Conservation (phyloP, 2,329 filamentous ascomycete genomes). For the Penicillium sclerotigenum region DNA sequence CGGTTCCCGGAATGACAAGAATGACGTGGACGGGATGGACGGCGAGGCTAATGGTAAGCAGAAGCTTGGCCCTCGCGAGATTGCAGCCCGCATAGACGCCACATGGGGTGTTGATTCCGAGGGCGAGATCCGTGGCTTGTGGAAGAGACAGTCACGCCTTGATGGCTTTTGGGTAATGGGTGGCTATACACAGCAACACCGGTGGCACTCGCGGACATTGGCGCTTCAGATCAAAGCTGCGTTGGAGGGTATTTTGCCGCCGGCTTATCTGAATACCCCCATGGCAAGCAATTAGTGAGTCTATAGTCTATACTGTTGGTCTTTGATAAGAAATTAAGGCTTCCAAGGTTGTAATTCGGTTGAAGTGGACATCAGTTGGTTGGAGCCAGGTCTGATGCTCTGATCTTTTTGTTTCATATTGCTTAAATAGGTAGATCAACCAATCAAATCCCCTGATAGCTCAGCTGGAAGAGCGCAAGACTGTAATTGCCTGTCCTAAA, state of each 20-base stretch:
- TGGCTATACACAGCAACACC: constrained; percentile 42
- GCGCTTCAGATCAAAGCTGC: constrained; percentile 48
- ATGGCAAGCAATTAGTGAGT: not conserved
- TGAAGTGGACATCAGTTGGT: not conserved
- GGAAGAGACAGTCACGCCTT: not conserved
- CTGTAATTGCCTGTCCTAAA: not conserved
- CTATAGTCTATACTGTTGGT: not conserved
- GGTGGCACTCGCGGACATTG: constrained; percentile 44
- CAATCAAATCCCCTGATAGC: constrained; percentile 1
- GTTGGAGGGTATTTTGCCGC: constrained; percentile 31
- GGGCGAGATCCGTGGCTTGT: not conserved
- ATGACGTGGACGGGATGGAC: not conserved
- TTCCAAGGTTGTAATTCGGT: not conserved
- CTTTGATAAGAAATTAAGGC: not conserved
- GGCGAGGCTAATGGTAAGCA: not conserved
- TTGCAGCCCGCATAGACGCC: not conserved
- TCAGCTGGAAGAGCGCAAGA: constrained; percentile 8
- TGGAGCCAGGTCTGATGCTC: not conserved
- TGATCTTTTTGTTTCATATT: not conserved
- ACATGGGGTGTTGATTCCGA: not conserved
- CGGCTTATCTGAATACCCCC: constrained; percentile 28
- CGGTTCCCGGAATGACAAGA: not conserved
- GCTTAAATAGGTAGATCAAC: accelerated
- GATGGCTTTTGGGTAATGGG: constrained; percentile 44
- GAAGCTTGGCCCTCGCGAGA: not conserved